Base-by-base conservation (phyloP, 208 protist genomes). In the Crithidia mellificae region DNA sequence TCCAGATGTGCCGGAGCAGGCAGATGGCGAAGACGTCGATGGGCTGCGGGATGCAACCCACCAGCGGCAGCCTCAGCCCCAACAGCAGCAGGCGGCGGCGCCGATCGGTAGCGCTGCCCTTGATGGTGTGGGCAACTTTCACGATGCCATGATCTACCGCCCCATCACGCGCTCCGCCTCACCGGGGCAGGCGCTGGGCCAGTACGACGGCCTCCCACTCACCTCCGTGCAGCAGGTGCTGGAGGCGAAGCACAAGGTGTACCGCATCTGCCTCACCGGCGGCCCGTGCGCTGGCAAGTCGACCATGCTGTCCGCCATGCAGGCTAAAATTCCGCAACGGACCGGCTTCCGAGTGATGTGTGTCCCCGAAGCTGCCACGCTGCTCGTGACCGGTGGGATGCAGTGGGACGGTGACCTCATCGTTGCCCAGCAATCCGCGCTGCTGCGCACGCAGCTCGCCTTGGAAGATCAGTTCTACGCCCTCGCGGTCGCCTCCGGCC, bases 231-330 rank as follows among this genome's bases (percentile, higher is more conserved):
- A 89, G 56, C 55, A 79, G 51, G 74, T 73, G 25, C 67, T 93
- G 17, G 74, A 78, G 63, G 41, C 58, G 43, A 81, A 82, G 29
- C 83, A 88, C 65, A 53, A 58, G 6, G 80, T 93, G 27, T 83
- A 87, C 54, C 77, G 82, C n/a, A 74, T 95, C 43, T 90, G 86
- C 52, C 68, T 95, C 29, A 95, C 90, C 6, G 90, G 90, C 34
- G 90, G 90, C 12, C 90, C 90, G 2, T 95, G 90, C 52, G 90
- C 83, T 0, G 90, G 90, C 39, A 95, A 95, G 77, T 89, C 83
- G 0, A 93, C 85, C 12, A 67, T 90, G 62, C 74, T 95, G 19
- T 81, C 83, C 15, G 66, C 78, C 41, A 75, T 95, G 12, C 83
- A 89, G 66, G 63, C 67, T 24, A 81, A 83, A 57, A 63, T 94